Evolutionary conservation across 2,329 filamentous ascomycete genomes (phyloP), one percentile per base, ranked within the genome.

Genomic region (Fusarium fracticaudum): DNA sequence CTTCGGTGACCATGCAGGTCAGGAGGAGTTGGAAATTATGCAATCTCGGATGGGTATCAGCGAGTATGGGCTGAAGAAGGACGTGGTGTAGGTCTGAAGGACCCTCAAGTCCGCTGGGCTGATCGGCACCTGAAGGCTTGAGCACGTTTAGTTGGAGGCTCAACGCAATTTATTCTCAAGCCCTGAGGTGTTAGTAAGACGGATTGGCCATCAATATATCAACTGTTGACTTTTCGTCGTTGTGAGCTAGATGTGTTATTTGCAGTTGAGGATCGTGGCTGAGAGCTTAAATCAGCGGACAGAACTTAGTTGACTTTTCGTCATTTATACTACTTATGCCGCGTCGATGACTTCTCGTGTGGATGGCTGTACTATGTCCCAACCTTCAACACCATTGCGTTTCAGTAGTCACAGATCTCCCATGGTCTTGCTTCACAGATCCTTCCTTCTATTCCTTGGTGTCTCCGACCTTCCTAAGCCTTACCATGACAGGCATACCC

Each of bases 1-100:
- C 3, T 76, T 76, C 40, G 65, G 73, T 13, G 71, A 76, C 4
- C 37, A 64, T 31, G 15, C 58, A 22, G 51, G 29, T 5, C 43
- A 64, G 12, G 71, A 76, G n/a, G 71, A 76, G 60, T 7, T 33
- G 18, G 11, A 14, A 15, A 17, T 45, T 4, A 33, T 64, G 44
- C 60, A 41, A 8, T 54, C 24, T 2, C 11, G 51, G 17, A 51
- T 51, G 48, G n/a, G 31, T 20, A 24, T 51, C 3, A 9, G 12
- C 3, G 12, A 18, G n/a, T 35, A 35, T 20, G 48, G 48, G 31
- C n/a, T 35, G n/a, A 35, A 51, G 31, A 51, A 51, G 48, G 48
- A 51, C 24, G 12, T 35, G 17, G 17, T 35, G 4, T 6, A 51
- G 48, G 48, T 51, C n/a, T 51, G 48, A 51, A 20, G 48, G 0